phyloP scores from a whole-genome alignment of 441 rosid genomes.

The Pelargonium cotyledonis region DNA sequence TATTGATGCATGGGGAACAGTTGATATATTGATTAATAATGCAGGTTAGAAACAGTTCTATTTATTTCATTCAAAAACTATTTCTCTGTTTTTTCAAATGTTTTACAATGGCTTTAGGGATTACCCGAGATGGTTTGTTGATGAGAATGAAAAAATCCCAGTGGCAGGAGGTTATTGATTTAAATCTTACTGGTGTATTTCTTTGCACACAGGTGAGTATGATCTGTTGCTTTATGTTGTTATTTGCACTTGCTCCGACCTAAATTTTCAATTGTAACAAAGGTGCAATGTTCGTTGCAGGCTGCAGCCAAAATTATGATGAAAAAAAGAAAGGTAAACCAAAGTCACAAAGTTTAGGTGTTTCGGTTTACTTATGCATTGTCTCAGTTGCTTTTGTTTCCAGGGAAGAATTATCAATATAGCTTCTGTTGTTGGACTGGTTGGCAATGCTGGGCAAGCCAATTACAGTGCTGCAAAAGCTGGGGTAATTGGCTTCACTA shows the following conservation, averaged over 20 bases:
- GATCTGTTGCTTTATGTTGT: background rate
- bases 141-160: constrained; percentile 89
- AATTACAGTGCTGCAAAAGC: constrained; percentile 94
- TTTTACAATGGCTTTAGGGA: constrained; percentile 47
- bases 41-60: constrained; percentile 48
- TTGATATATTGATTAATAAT: constrained; percentile 81
- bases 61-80: background rate
- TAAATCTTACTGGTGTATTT: constrained; percentile 91
- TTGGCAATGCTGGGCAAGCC: constrained; percentile 89
- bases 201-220: constrained; percentile 80
- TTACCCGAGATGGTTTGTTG: constrained; percentile 75
- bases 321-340: constrained; percentile 79
- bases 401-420: constrained; percentile 84
- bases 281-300: constrained; percentile 40
- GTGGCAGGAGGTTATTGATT: constrained; percentile 90
- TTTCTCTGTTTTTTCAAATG: background rate
- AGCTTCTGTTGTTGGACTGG: constrained; percentile 81
- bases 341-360: background rate
- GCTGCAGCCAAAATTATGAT: constrained; percentile 92
- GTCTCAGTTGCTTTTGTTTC: constrained; percentile 11
- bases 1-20: constrained; percentile 85
- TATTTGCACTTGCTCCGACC: constrained; percentile 1
- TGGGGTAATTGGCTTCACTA: constrained; percentile 87
- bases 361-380: background rate
- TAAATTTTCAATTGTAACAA: constrained; percentile 15